phyloP scores from a whole-genome alignment of 768 basidiomycete genomes.

The Daedaleopsis sinensis region DNA sequence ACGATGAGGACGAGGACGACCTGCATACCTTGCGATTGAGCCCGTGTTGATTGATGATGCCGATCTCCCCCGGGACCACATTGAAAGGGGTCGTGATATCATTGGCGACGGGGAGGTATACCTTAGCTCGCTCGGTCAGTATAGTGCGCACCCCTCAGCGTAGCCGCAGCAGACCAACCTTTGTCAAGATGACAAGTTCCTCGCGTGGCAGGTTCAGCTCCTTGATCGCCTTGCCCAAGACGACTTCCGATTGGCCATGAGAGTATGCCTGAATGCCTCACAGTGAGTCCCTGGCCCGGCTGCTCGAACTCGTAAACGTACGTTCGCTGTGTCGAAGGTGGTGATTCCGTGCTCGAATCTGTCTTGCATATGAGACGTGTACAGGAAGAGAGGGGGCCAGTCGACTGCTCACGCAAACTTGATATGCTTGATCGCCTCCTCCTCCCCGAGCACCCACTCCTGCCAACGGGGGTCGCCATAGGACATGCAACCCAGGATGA shows the following conservation, averaged over 20 bases:
- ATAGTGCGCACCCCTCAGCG: too few species aligned
- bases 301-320: slow-evolving; percentile 4
- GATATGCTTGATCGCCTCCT: slow-evolving; percentile 41
- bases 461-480: slow-evolving; percentile 37
- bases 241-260: slow-evolving; percentile 42
- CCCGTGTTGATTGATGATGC: slow-evolving; percentile 42
- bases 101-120: slow-evolving; percentile 12
- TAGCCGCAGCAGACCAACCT: slow-evolving; percentile 30
- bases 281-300: too few species aligned
- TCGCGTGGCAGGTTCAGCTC: slow-evolving; percentile 47
- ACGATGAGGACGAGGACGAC: neutral
- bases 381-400: too few species aligned
- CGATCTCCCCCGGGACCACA: slow-evolving; percentile 20
- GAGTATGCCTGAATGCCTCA: slow-evolving; percentile 37
- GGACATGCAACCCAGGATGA: slow-evolving; percentile 40
- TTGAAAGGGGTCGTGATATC: neutral
- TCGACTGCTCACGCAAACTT: slow-evolving; percentile 41
- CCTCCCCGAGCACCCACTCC: slow-evolving; percentile 41
- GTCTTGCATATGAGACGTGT: neutral
- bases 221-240: slow-evolving; percentile 51
- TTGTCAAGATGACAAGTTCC: slow-evolving; percentile 55
- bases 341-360: slow-evolving; percentile 46
- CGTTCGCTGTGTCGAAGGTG: slow-evolving; percentile 43
- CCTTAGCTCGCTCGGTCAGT: neutral
- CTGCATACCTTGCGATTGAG: slow-evolving; percentile 41